phyloP scores from a whole-genome alignment of 2,329 filamentous ascomycete genomes.

The Mollisiaceae sp. region DNA sequence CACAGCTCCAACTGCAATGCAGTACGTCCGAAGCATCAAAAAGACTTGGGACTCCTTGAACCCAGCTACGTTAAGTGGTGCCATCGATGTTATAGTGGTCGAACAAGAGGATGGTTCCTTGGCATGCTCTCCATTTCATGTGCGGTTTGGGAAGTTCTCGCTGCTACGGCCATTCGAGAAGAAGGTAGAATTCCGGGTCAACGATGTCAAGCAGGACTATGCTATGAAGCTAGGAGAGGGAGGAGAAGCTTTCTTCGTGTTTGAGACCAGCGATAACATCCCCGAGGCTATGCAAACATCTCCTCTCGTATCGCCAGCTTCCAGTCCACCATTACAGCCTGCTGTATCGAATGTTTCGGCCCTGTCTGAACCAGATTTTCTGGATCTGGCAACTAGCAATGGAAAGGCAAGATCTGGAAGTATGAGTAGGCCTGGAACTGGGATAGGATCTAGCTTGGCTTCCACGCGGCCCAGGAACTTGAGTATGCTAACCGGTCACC shows the following conservation, averaged over 20 bases:
- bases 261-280: conserved; percentile 90
- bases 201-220: conserved; percentile 88
- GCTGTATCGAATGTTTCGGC: conserved; percentile 49
- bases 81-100: conserved; percentile 98
- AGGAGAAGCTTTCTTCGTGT: conserved; percentile 98
- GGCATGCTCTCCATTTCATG: conserved; percentile 95
- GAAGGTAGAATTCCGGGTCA: conserved; percentile 98
- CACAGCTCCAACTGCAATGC: conserved; percentile 66
- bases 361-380: conserved; percentile 71
- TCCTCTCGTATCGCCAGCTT: conserved; percentile 86
- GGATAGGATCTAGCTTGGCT: conserved; percentile 47
- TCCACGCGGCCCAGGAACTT: conserved; percentile 41
- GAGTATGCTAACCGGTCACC: conserved; percentile 33
- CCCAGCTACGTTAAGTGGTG: conserved; percentile 93
- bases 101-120: conserved; percentile 91
- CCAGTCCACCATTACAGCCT: conserved; percentile 73
- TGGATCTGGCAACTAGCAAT: conserved; percentile 59
- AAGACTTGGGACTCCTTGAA: conserved; percentile 99
- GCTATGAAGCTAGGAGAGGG: conserved; percentile 98
- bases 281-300: conserved; percentile 95
- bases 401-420: conserved; percentile 49
- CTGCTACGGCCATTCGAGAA: conserved; percentile 94
- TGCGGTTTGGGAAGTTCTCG: conserved; percentile 98
- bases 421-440: conserved; percentile 51
- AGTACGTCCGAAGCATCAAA: conserved; percentile 96